Evolutionary conservation across 371 early-diverging fungal species (phyloP), one percentile per base, ranked within the genome.

Genomic region (Actinomortierella ambigua): DNA sequence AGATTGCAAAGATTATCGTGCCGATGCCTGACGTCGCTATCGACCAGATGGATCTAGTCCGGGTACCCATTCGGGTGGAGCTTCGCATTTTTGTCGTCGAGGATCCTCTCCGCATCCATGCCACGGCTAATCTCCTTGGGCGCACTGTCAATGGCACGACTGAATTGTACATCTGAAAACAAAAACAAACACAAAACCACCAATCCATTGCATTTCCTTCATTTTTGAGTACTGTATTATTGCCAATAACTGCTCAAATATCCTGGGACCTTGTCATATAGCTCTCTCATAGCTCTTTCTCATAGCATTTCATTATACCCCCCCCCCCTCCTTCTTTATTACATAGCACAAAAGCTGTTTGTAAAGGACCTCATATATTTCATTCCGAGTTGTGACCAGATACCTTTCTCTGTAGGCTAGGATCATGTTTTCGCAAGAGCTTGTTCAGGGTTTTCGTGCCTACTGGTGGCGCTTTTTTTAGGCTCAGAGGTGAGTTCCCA

Each of bases 11-110:
- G 49, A 66, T 71, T 5, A 59, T 46, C 6, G 65, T 71, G 22
- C 66, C 71, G 8, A 71, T 71, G 71, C 71, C 71, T 4, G 71
- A 71, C 55, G 65, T 71, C 26, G 50, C 71, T 20, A 71, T 71
- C 42, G 63, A 65, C 50, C 71, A 71, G 50, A 61, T 71, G 62
- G 66, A 71, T 5, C 44, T 71, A 29, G 66, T 66, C 55, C 65
- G 65, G 56, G 62, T 59, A 3, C 71, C 71, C 1, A 56, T 71
- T 40, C 65, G 62, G 47, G 71, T 71, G 2, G 71, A 71, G 50
- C 66, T 71, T 39, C 62, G 71, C 13, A 71, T 71, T 39, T 65
- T 58, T 49, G 52, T 71, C 6, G 55, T 71, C 2, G 71, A 71
- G 55, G 14, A 57, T 2, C 71, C 71, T 0, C 29, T 71, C 40